These are phyloP conservation scores for Hammondia hammondi DNA, from an alignment of 169 alveolate genomes.

Conservation along the genomic window DNA sequence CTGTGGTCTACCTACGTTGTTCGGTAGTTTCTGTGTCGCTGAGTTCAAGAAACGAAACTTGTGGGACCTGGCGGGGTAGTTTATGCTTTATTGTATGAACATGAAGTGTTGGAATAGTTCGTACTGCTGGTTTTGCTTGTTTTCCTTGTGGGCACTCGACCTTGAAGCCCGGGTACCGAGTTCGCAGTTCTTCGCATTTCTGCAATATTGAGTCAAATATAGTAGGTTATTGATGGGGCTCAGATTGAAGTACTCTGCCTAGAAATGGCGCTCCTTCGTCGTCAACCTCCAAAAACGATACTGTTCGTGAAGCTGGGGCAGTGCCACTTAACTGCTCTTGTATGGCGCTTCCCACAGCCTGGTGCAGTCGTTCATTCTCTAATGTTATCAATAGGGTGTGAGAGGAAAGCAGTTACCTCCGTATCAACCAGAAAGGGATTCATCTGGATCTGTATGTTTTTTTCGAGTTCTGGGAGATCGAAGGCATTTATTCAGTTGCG, in stretches of 20 bases:
- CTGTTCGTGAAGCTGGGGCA: background rate
- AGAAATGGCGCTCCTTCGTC: constrained; percentile 14
- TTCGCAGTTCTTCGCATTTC: constrained; percentile 18
- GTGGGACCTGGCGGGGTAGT: background rate
- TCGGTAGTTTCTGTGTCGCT: background rate
- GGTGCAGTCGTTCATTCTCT: background rate
- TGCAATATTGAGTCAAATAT: background rate
- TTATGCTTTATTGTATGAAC: background rate
- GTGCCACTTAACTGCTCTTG: background rate
- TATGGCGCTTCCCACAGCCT: constrained; percentile 25
- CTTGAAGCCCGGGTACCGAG: constrained; percentile 14
- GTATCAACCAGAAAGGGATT: constrained; percentile 71
- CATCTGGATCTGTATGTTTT: constrained; percentile 66
- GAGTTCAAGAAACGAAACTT: constrained; percentile 29
- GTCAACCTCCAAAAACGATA: background rate
- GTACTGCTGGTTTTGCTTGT: background rate
- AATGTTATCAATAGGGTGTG: no score
- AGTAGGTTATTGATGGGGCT: background rate
- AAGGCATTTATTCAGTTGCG: background rate
- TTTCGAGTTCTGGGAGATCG: constrained; percentile 51
- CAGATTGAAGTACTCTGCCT: background rate
- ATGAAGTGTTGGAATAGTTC: background rate
- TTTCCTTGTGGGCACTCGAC: constrained; percentile 5
- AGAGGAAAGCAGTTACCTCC: constrained; percentile 33
- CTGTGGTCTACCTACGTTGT: constrained; percentile 16